A percentile compares a stretch with the other conserved stretches of the same genome.
Evolutionary conservation across 108 stramenopile genomes (phyloP).

Genomic region (Nitzschia sp.): DNA sequence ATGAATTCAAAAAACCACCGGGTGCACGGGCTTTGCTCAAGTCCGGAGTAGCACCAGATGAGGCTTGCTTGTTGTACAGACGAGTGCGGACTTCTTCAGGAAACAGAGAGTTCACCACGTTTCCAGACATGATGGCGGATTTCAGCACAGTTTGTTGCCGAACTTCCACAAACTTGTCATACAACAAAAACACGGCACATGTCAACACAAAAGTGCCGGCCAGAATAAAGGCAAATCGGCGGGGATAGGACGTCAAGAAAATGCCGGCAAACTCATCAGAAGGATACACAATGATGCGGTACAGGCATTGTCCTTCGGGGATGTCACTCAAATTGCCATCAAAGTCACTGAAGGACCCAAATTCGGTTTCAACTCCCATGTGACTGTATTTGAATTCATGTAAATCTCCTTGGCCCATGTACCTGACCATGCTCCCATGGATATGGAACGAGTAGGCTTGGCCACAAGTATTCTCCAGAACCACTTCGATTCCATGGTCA

Average conservation of each 20-base stretch:
- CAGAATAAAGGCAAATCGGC: slow-evolving; percentile 6
- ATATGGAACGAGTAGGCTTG: slow-evolving; percentile 40
- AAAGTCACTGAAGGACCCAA: background rate
- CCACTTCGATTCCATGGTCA: slow-evolving; percentile 3
- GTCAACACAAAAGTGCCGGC: slow-evolving; percentile 31
- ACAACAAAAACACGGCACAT: slow-evolving; percentile 22
- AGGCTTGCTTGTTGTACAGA: slow-evolving; percentile 2
- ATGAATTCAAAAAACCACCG: no score
- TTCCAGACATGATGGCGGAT: slow-evolving; percentile 4
- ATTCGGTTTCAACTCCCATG: slow-evolving; percentile 8
- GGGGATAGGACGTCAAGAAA: background rate
- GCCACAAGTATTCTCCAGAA: slow-evolving; percentile 11
- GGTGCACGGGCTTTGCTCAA: no score
- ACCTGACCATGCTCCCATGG: slow-evolving; percentile 26
- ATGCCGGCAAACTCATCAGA: background rate
- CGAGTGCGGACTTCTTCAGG: slow-evolving; percentile 15
- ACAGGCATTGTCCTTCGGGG: background rate
- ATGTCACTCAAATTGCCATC: background rate
- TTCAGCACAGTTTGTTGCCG: background rate
- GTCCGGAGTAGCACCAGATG: no score
- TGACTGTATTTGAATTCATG: slow-evolving; percentile 41
- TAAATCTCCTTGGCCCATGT: slow-evolving; percentile 44
- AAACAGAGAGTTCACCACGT: slow-evolving; percentile 12
- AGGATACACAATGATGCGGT: background rate
- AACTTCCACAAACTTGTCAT: slow-evolving; percentile 34